Evolutionary conservation across 768 basidiomycete species (phyloP), one percentile per base, ranked within the genome.

Genomic region (Collybia sordida): DNA sequence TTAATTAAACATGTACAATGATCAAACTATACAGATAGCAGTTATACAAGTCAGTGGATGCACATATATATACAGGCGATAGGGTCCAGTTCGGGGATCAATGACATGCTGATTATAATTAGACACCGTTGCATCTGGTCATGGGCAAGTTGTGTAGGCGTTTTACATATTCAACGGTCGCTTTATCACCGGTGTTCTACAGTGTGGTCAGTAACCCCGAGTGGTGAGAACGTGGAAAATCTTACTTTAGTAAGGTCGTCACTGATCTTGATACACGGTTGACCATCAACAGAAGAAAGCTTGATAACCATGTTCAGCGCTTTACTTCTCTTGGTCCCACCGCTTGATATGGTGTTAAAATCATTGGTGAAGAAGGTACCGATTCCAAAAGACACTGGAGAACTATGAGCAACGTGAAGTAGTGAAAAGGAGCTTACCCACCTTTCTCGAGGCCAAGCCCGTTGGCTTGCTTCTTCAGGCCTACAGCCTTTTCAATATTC

Each of bases 301-400:
- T 98, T 98, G 71, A 98, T 94, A 42, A 99, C 96, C 63, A 98
- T 98, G 62, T 96, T 97, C 54, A 97, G 65, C 18, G 93, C 81
- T 61, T 83, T 88, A 70, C 88, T 92, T 68, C 81, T 82, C 61
- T 81, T 79, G 14, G 46, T 57, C 27, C 64, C 54, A n/a, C 66
- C 62, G 52, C 68, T 72, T 25, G 72, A 72, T 36, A 64, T 58
- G 61, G 59, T 78, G 66, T 23, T 69, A 71, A 95, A 97, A 67
- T 97, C 94, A 61, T 97, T 98, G 14, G 93, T 93, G 7, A 98
- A 67, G 64, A 78, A 87, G 0, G 97, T 99, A 1, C 97, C 97
- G 38, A 98, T 93, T 7, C 97, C 97, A 64, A 93, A 98, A 0
- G 86, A 80, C 45, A 85, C 94, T 96, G 52, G 11, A 38, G 34